These are phyloP conservation scores for Globisporangium abappressorium DNA, from an alignment of 352 stramenopile genomes.

Conservation along the genomic window DNA sequence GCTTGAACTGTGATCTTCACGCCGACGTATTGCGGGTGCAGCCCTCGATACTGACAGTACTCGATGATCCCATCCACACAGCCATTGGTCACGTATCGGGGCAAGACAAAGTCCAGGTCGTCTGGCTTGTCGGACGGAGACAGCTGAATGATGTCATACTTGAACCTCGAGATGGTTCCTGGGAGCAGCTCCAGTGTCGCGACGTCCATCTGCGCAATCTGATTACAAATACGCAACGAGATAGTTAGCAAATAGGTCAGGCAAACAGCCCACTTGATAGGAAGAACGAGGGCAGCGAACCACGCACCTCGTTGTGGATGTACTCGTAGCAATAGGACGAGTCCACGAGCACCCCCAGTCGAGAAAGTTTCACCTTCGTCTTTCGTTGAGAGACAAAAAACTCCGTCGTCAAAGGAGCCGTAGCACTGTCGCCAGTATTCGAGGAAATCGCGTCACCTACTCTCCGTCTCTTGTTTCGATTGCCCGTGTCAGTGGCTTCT, in stretches of 20 bases:
- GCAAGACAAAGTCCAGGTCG: constrained; percentile 1
- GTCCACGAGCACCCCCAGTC: background rate
- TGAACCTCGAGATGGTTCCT: background rate
- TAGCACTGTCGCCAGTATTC: too few species aligned
- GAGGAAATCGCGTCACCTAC: too few species aligned
- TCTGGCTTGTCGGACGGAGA: background rate
- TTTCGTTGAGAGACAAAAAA: too few species aligned
- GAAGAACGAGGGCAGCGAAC: background rate
- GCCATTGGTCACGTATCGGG: background rate
- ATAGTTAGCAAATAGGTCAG: too few species aligned
- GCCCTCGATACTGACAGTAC: background rate
- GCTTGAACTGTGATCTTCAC: background rate
- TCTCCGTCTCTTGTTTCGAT: too few species aligned
- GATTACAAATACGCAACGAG: background rate
- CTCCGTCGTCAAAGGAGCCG: too few species aligned
- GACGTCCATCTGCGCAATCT: background rate
- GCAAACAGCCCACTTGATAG: background rate
- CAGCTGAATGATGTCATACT: background rate
- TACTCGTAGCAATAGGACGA: background rate
- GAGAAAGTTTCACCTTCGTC: background rate
- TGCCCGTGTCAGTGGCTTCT: too few species aligned
- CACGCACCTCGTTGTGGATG: background rate
- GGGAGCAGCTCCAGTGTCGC: background rate
- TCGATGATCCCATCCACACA: background rate
- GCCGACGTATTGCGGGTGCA: background rate